These are phyloP conservation scores for cucumber (Cucumis sativus) DNA, from an alignment of 306 rosid genomes.

Conservation along the genomic window Cucumber_9930_V3 NC_026660.2:23581501-23582000, in stretches of 20 bases:
- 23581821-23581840: background rate
- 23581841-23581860: background rate
- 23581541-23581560: constrained; percentile 23
- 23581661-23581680: constrained; percentile 12
- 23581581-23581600: constrained; percentile 35
- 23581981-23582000: background rate
- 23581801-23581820: constrained; percentile 5
- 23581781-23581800: constrained; percentile 17
- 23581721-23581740: constrained; percentile 52
- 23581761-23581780: constrained; percentile 35
- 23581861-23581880: constrained; percentile 37
- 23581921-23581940: constrained; percentile 19
- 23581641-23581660: constrained; percentile 51
- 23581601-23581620: constrained; percentile 41
- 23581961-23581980: background rate
- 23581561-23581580: constrained; percentile 46
- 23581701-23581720: constrained; percentile 62
- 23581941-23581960: background rate
- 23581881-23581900: constrained; percentile 64
- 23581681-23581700: constrained; percentile 33
- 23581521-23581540: constrained; percentile 54
- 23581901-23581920: constrained; percentile 30
- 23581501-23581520: constrained; percentile 45
- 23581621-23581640: constrained; percentile 24
- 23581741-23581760: constrained; percentile 44